phyloP scores from a whole-genome alignment of 2,329 filamentous ascomycete species.

The Sclerotinia minor region DNA sequence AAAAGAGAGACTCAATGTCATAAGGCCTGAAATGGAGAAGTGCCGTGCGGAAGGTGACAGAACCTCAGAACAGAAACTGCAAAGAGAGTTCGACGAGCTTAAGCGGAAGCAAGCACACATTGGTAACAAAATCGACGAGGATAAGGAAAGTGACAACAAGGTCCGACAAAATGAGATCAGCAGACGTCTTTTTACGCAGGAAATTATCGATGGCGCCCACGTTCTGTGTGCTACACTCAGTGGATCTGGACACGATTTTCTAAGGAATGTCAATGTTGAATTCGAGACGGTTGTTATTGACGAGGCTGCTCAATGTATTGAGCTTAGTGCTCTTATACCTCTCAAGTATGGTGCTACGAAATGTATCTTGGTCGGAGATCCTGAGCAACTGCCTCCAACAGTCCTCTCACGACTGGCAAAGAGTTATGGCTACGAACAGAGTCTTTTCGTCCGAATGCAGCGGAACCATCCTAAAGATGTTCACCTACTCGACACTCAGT shows the following conservation, averaged over 20 bases:
- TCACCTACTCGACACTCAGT: slow-evolving; percentile 94
- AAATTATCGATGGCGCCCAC: slow-evolving; percentile 86
- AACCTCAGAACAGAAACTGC: slow-evolving; percentile 54
- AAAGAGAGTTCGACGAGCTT: slow-evolving; percentile 74
- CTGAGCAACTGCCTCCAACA: slow-evolving; percentile 93
- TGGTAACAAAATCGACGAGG: slow-evolving; percentile 80
- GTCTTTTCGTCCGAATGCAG: slow-evolving; percentile 98
- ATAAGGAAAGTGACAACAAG: slow-evolving; percentile 82
- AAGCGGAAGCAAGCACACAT: slow-evolving; percentile 75
- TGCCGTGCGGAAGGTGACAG: slow-evolving; percentile 58
- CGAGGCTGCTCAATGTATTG: slow-evolving; percentile 96
- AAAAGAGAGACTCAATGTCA: slow-evolving; percentile 70
- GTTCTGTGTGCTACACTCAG: slow-evolving; percentile 94
- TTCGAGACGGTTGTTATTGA: slow-evolving; percentile 99
- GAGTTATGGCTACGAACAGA: slow-evolving; percentile 93
- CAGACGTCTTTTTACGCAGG: slow-evolving; percentile 80
- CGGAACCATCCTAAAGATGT: slow-evolving; percentile 84
- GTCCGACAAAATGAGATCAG: slow-evolving; percentile 84
- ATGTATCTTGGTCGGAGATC: slow-evolving; percentile 95
- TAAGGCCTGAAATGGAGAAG: slow-evolving; percentile 71
- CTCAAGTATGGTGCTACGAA: slow-evolving; percentile 97
- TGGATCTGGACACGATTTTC: slow-evolving; percentile 94
- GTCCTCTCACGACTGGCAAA: slow-evolving; percentile 93
- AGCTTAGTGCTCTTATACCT: slow-evolving; percentile 92
- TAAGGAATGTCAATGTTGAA: slow-evolving; percentile 79